Evolutionary conservation across 148 eudicot species (phyloP).

Genomic region (Pouteria glomerata): DNA sequence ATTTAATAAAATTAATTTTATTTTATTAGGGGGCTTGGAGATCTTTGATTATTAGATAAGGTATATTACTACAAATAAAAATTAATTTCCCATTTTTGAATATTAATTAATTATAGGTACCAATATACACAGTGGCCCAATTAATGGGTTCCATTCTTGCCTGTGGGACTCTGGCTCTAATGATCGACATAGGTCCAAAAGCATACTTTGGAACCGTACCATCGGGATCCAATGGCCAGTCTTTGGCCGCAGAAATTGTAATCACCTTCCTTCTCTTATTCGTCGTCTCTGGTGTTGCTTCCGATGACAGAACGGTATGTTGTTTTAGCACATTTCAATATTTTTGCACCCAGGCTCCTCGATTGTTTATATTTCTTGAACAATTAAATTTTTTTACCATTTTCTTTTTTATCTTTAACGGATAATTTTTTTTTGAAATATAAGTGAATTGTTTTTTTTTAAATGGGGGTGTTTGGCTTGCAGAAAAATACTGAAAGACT

Average conservation of each 20-base stretch:
- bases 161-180: slow-evolving; percentile 45
- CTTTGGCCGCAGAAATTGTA: slow-evolving; percentile 62
- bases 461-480: too few species aligned
- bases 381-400: too few species aligned
- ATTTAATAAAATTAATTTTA: too few species aligned
- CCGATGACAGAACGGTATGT: slow-evolving; percentile 73
- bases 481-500: too few species aligned
- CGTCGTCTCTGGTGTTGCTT: slow-evolving; percentile 64
- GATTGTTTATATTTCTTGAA: too few species aligned
- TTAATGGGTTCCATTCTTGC: slow-evolving; percentile 64
- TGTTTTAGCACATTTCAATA: not conserved
- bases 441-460: not conserved
- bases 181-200: slow-evolving; percentile 52
- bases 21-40: too few species aligned
- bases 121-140: slow-evolving; percentile 59
- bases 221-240: slow-evolving; percentile 49
- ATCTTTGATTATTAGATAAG: too few species aligned
- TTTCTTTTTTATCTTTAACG: too few species aligned
- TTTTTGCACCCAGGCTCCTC: too few species aligned
- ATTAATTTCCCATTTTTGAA: not conserved
- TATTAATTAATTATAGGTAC: slow-evolving; percentile 37
- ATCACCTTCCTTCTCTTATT: slow-evolving; percentile 78
- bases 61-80: too few species aligned
- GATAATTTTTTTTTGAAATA: too few species aligned
- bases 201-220: slow-evolving; percentile 76